Conservation (phyloP, 768 basidiomycete genomes). For the Phanerodontia chrysosporium region DNA sequence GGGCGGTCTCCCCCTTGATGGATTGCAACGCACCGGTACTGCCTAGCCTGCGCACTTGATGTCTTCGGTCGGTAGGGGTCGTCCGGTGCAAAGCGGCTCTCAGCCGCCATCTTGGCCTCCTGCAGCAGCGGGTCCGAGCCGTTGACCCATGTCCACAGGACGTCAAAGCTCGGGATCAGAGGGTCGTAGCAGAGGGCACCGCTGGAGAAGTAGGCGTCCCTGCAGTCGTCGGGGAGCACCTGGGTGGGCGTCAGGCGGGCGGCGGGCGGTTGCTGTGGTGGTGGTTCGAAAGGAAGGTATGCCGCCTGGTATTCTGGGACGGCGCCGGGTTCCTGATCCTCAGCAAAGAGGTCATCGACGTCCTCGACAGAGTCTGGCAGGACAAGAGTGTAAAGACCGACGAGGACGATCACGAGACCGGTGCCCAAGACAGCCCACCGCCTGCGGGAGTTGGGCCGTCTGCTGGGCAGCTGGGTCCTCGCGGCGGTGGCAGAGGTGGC, state of each 20-base stretch:
- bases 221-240: slow-evolving; percentile 18
- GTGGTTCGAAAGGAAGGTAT: slow-evolving; percentile 19
- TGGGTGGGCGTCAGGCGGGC: slow-evolving; percentile 15
- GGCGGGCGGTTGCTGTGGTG: slow-evolving; percentile 4
- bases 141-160: slow-evolving; percentile 31
- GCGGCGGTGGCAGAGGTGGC: slow-evolving; percentile 14
- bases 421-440: slow-evolving; percentile 16
- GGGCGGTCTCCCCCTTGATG: neutral
- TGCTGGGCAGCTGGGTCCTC: neutral
- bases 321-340: neutral
- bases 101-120: slow-evolving; percentile 14
- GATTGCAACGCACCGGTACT: slow-evolving; percentile 20
- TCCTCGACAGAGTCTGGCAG: slow-evolving; percentile 9
- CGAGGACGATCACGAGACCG: slow-evolving; percentile 13
- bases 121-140: slow-evolving; percentile 24
- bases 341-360: slow-evolving; percentile 5
- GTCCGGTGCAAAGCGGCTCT: slow-evolving; percentile 11
- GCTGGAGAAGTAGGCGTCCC: slow-evolving; percentile 19
- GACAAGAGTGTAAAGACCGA: slow-evolving; percentile 14
- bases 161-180: slow-evolving; percentile 19
- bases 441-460: neutral
- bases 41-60: slow-evolving; percentile 14
- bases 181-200: slow-evolving; percentile 17
- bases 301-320: slow-evolving; percentile 13
- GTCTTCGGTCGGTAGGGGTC: slow-evolving; percentile 22